Evolutionary conservation across 2,329 filamentous ascomycete species (phyloP), one percentile per base, ranked within the genome.

Genomic region (Trichoderma sp.): DNA sequence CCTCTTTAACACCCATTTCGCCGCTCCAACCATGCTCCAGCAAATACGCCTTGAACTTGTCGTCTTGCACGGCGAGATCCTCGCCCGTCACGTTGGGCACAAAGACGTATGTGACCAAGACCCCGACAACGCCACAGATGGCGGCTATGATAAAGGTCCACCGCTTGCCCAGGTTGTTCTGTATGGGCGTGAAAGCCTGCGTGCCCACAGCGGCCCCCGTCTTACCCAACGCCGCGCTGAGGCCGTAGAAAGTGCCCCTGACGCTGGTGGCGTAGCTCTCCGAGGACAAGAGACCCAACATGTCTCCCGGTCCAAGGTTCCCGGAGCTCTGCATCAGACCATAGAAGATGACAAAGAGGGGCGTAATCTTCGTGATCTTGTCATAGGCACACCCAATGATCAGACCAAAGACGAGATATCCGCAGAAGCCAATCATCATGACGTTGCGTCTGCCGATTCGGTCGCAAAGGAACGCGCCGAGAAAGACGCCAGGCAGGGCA

Each of bases 131-230:
- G 17, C 81, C 81, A 59, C 79, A 82, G 39, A 83, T 81, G 1
- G 81, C 81, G 9, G 81, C 81, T 58, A 83, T 79, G 66, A 84
- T 82, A 56, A 83, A 83, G 0, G 81, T 83, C 80, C 80, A 83
- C 41, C 75, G 75, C 69, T 82, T 80, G 0, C 81, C 81, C 1
- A 83, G 72, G 45, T 78, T 71, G 6, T 71, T 72, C 61, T 81
- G 75, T 30, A 83, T 81, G 0, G 80, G 81, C 4, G 76, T 81
- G 58, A 84, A 83, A 0, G 79, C 82, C 63, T 84, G 77, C 1
- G 81, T 84, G 0, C 82, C 82, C 5, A 85, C 69, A 0, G 82
- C 82, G 0, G 81, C 82, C 0, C 82, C 82, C 0, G 81, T 76
- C 67, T 85, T 84, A 1, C 82, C 82, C 30, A 84, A 69, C 0